Evolutionary conservation across 2,329 filamentous ascomycete species (phyloP).

Genomic region (Hymenoscyphus fraxineus): DNA sequence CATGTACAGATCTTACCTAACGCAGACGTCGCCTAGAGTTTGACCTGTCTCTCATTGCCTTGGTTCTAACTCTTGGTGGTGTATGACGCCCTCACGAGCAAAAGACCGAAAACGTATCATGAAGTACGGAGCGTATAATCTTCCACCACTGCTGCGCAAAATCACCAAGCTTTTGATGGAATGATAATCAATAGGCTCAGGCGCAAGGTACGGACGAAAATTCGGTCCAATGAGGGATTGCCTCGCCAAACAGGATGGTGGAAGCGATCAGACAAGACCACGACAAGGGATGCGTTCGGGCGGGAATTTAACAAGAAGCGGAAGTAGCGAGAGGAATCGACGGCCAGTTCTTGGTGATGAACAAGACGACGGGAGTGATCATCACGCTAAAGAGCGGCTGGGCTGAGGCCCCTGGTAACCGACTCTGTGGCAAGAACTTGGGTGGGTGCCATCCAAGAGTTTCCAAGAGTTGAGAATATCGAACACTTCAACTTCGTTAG

Average conservation of each 20-base stretch:
- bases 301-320: not conserved
- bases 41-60: not conserved
- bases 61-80: not conserved
- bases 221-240: not conserved
- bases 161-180: not conserved
- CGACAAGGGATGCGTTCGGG: not conserved
- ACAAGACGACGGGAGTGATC: not conserved
- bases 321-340: not conserved
- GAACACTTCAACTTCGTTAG: not conserved
- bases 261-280: not conserved
- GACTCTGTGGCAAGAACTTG: not conserved
- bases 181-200: not conserved
- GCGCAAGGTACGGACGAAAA: not conserved
- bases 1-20: not conserved
- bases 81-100: not conserved
- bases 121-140: no score
- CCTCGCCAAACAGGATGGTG: not conserved
- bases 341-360: not conserved
- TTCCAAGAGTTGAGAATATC: not conserved
- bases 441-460: not conserved
- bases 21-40: not conserved
- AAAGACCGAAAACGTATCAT: not conserved
- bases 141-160: not conserved
- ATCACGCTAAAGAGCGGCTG: not conserved
- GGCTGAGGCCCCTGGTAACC: not conserved